phyloP scores from a whole-genome alignment of 2,329 filamentous ascomycete genomes.

The Orbilia ellipsospora region DNA sequence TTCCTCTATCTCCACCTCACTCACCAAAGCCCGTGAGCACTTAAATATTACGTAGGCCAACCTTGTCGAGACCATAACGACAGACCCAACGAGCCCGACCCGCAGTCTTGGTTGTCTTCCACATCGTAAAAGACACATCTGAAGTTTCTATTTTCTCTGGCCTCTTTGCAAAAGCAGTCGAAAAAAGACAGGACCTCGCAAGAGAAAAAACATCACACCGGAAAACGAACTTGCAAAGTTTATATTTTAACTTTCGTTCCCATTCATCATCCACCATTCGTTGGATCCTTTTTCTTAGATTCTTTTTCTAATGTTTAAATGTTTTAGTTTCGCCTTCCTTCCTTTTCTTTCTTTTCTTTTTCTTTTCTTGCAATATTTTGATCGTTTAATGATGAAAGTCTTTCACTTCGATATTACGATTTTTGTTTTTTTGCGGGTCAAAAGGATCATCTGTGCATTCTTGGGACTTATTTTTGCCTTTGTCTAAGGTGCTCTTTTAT shows the following conservation, averaged over 20 bases:
- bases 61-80: no score
- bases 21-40: slow-evolving; percentile 48
- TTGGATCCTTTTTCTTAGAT: slow-evolving; percentile 16
- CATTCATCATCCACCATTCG: slow-evolving; percentile 17
- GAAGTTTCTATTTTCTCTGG: background rate
- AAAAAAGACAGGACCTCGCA: slow-evolving; percentile 20
- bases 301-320: slow-evolving; percentile 53
- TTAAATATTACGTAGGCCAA: slow-evolving; percentile 3
- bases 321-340: slow-evolving; percentile 40
- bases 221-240: slow-evolving; percentile 1
- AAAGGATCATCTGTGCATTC: slow-evolving; percentile 10
- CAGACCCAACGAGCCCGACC: no score
- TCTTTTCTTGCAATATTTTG: background rate
- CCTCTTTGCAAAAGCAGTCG: slow-evolving; percentile 8
- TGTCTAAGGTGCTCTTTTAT: background rate
- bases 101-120: no score
- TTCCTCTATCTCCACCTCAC: slow-evolving; percentile 48
- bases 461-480: slow-evolving; percentile 4
- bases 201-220: slow-evolving; percentile 6
- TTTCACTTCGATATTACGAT: slow-evolving; percentile 19
- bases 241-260: background rate
- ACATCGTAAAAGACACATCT: no score
- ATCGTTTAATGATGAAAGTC: background rate
- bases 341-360: slow-evolving; percentile 7
- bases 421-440: slow-evolving; percentile 31